Evolutionary conservation across 2,329 filamentous ascomycete species (phyloP), one percentile per base, ranked within the genome.

Genomic region (Penicillium verrucosum): DNA sequence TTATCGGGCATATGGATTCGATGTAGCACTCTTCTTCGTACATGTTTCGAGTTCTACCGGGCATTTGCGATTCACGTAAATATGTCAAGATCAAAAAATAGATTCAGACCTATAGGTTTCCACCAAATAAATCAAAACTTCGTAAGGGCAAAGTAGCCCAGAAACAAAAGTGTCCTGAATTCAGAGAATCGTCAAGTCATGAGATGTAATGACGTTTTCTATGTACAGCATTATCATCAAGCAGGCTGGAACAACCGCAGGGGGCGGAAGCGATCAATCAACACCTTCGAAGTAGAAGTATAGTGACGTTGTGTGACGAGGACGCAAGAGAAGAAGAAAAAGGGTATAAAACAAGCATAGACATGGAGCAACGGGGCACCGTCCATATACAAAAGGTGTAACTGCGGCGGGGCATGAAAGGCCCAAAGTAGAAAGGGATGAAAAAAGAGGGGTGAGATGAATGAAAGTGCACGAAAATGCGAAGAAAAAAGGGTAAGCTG

Each of bases 161-260:
- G n/a, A 25, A 54, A 30, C 52, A 34, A 16, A 49, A 38, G 43
- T 23, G 21, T 42, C 30, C n/a, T n/a, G 30, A 46, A 48, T 25
- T 57, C 36, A 37, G 36, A 25, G 59, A 54, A 55, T 65, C 59
- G 48, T 62, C 58, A 58, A 60, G 48, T 65, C 60, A 52, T 62
- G 40, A 63, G 51, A 63, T 61, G 61, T 49, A 62, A 46, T 59
- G 57, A 58, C 43, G 58, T 51, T 37, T 57, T 61, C 56, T 65
- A 66, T 65, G 59, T 66, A 65, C 62, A 66, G 54, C 40, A 56
- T 56, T 56, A 48, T 58, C 54, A 62, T 62, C 37, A 52, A 56
- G 53, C 44, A 41, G 54, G 50, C 51, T 41, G 34, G 34, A 25
- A 37, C 27, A 41, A 43, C 27, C 18, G 25, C 3, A n/a, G 9